phyloP scores from a whole-genome alignment of 129 eudicot species.

The Daucus carota region DNA sequence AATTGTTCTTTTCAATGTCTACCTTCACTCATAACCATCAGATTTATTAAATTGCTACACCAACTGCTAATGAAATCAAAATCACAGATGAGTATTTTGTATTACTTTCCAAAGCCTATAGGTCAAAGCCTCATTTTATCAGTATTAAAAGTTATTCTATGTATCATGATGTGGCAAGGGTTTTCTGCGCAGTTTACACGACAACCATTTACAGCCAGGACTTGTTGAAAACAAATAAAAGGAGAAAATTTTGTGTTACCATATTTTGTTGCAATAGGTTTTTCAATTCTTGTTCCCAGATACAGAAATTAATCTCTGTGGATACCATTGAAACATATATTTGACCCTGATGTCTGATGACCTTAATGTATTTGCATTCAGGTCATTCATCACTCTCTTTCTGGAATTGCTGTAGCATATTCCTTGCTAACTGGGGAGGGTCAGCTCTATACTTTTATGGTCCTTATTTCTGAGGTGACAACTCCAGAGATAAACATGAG shows the following conservation, averaged over 20 bases:
- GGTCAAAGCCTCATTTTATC: slow-evolving; percentile 2
- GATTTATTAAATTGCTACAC: neutral
- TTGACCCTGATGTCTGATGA: neutral
- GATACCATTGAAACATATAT: neutral
- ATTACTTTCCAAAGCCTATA: neutral
- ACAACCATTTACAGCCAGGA: neutral
- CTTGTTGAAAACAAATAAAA: neutral
- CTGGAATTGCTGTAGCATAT: slow-evolving; percentile 39
- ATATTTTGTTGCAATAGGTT: neutral
- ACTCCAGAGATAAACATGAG: slow-evolving; percentile 57
- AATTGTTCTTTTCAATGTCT: neutral
- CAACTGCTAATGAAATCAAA: neutral
- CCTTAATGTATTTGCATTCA: slow-evolving; percentile 19
- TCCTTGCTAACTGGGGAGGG: slow-evolving; percentile 44
- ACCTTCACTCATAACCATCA: neutral
- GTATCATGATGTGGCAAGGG: neutral
- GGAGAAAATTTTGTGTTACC: neutral
- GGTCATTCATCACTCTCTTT: slow-evolving; percentile 50
- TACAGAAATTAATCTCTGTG: neutral
- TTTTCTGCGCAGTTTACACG: neutral
- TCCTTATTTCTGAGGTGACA: slow-evolving; percentile 47
- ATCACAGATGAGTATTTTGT: neutral
- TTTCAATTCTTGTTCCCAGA: slow-evolving; percentile 6
- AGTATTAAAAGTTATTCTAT: neutral
- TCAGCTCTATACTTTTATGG: slow-evolving; percentile 52